A percentile compares a stretch with the other conserved stretches of the same genome.
Conservation (phyloP, 352 stramenopile species). For the Pythium vanterpoolii region DNA sequence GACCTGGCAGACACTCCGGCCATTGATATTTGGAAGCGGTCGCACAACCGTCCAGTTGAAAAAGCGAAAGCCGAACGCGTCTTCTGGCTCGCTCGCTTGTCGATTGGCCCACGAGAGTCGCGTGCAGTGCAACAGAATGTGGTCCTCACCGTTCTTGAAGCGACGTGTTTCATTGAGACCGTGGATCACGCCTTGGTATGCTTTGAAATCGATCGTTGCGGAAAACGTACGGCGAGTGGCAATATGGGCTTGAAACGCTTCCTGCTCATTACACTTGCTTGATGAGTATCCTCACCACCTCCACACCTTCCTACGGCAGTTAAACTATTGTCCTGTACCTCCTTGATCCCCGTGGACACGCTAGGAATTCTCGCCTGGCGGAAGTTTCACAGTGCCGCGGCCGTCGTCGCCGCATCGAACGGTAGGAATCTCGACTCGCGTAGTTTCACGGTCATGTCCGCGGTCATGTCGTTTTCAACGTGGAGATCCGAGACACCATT, state of each 20-base stretch:
- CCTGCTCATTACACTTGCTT: too few species aligned
- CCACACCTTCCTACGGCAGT: too few species aligned
- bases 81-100: not conserved
- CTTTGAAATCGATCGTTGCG: too few species aligned
- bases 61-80: not conserved
- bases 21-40: not conserved
- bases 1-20: too few species aligned
- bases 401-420: slow-evolving; percentile 6
- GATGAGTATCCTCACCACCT: too few species aligned
- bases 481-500: not conserved
- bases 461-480: not conserved
- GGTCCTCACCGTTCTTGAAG: slow-evolving; percentile 30
- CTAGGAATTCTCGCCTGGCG: not conserved
- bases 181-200: not conserved
- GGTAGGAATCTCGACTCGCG: slow-evolving; percentile 8
- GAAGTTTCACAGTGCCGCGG: slow-evolving; percentile 5
- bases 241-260: too few species aligned
- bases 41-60: not conserved
- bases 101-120: slow-evolving; percentile 26
- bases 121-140: slow-evolving; percentile 39
- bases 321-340: too few species aligned
- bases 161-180: slow-evolving; percentile 16
- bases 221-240: too few species aligned
- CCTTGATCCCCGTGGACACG: not conserved
- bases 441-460: not conserved